Evolutionary conservation across 257 asterid genomes (phyloP), one percentile per base, ranked within the genome.

Genomic region (Forsythia suspensa): DNA sequence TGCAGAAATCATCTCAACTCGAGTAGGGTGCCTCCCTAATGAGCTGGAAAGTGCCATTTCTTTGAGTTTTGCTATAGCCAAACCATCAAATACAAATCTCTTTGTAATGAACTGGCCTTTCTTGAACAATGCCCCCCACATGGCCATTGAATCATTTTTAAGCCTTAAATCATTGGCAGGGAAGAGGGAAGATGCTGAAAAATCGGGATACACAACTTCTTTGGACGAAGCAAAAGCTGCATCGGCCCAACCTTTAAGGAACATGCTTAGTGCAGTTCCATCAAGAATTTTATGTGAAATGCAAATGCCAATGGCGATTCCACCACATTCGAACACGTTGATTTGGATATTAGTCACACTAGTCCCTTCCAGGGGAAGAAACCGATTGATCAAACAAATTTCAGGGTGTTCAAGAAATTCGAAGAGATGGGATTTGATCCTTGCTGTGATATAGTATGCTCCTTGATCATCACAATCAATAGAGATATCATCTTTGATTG

Each of bases 91-190:
- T 52, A 88, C 86, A 20, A 92, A 85, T 70, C 97, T 92, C 75
- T 72, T 90, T 1, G 97, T 92, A 1, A 83, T 84, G 18, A 85
- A 88, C 61, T 66, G 70, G 0, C 95, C 97, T 63, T 81, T 83
- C 91, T 85, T 94, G 87, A 92, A 90, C 75, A 88, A 29, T 3
- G 91, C 80, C 63, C 87, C 82, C 94, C 93, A 92, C 94, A 89
- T 84, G 6, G 34, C 84, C 82, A 83, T 81, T 3, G 96, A 75
- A 46, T 88, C 85, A 3, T 90, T 90, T 48, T 85, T 86, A 21
- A 94, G 85, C 89, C 87, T 80, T 4, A 79, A 52, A 74, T 79
- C 91, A 21, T 72, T 21, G 3, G 86, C 80, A 0, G 96, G 97
- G 71, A 94, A 92, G 4, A 88, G 78, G 11, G 79, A 67, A 66